Evolutionary conservation across 139 green algal genomes (phyloP), one percentile per base, ranked within the genome.

Genomic region (Chlorella sp.): DNA sequence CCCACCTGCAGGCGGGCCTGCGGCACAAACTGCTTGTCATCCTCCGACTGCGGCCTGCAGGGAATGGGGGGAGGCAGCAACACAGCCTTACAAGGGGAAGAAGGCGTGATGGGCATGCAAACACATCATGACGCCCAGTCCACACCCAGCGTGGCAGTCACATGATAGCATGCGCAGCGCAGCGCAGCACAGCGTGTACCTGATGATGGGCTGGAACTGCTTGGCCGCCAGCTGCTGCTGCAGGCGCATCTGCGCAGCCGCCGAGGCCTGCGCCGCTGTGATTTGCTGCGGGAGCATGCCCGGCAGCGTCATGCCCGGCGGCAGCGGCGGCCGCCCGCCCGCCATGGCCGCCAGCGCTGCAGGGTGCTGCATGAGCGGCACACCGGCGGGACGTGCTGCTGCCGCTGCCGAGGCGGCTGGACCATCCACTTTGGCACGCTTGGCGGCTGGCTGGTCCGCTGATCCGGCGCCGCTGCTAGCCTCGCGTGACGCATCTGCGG

Each of bases 1-100:
- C 78, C 5, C 62, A 79, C 82, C 82, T 81, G 72, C 60, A 82
- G 72, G 11, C 82, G 82, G 39, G 44, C 57, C 39, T 41, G 36
- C 13, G 82, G 82, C 60, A 76, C 69, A 34, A 86, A 75, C 20
- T 55, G 39, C 11, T 36, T 51, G 12, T 86, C 82, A 1, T 86
- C 82, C 70, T 86, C 82, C 13, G 39, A 38, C 75, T 30, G 39
- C 23, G n/a, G 82, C 72, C n/a, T 68, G 67, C 44, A 75, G n/a
- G n/a, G n/a, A n/a, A n/a, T n/a, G n/a, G n/a, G n/a, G n/a, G n/a
- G n/a, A n/a, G n/a, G n/a, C n/a, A n/a, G n/a, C n/a, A n/a, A n/a
- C n/a, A n/a, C n/a, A n/a, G n/a, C n/a, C n/a, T n/a, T n/a, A n/a
- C n/a, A n/a, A n/a, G n/a, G n/a, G n/a, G n/a, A n/a, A n/a, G n/a